A percentile compares a stretch with the other conserved stretches of the same genome.
These are phyloP conservation scores for Phytophthora gonapodyides DNA, from an alignment of 352 stramenopile species.

Conservation along the genomic window DNA sequence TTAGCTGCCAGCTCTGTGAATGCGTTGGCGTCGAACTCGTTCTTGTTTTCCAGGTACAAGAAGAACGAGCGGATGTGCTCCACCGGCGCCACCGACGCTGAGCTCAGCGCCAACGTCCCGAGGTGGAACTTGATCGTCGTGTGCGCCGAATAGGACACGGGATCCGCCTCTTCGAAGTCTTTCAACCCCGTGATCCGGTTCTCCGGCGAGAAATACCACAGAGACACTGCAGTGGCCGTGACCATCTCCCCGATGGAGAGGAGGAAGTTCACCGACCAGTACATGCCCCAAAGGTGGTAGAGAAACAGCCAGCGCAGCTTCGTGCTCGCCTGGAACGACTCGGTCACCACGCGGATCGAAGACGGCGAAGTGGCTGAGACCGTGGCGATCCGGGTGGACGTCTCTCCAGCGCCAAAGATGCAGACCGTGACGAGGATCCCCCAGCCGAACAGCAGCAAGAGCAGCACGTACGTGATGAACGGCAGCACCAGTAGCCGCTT, in stretches of 20 bases:
- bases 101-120: conserved; percentile 73
- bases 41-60: conserved; percentile 84
- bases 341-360: conserved; percentile 60
- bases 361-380: conserved; percentile 50
- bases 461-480: conserved; percentile 67
- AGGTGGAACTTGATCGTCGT: conserved; percentile 73
- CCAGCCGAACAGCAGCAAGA: conserved; percentile 76
- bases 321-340: conserved; percentile 69
- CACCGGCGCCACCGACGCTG: conserved; percentile 59
- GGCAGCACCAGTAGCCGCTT: conserved; percentile 70
- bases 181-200: conserved; percentile 66
- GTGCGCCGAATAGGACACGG: conserved; percentile 68
- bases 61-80: conserved; percentile 76
- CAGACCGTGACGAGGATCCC: conserved; percentile 74
- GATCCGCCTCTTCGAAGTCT: conserved; percentile 53
- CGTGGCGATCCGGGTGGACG: conserved; percentile 60
- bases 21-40: conserved; percentile 71
- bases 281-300: conserved; percentile 78
- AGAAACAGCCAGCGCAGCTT: conserved; percentile 79
- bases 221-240: conserved; percentile 67
- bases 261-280: conserved; percentile 77
- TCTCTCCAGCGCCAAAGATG: conserved; percentile 73
- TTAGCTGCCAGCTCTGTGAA: conserved; percentile 61
- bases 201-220: conserved; percentile 81
- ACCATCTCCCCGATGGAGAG: conserved; percentile 77